Conservation (phyloP, 1,284 basidiomycete genomes). For the Amylostereum areolatum region DNA sequence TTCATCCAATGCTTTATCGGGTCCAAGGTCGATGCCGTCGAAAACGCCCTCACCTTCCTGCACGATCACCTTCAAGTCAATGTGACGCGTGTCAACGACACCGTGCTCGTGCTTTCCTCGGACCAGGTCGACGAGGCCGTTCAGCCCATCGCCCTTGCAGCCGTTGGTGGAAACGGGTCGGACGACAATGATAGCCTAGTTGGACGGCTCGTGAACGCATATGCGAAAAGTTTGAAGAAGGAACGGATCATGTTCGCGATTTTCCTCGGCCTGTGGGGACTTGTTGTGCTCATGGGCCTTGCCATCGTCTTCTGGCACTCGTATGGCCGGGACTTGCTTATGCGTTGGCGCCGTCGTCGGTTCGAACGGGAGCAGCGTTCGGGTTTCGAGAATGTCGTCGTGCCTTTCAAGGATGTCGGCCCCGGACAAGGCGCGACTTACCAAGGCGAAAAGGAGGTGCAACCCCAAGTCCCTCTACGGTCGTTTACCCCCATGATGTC, state of each 20-base stretch:
- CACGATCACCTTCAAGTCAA: constrained; percentile 81
- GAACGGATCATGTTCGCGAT: constrained; percentile 80
- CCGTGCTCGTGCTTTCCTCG: constrained; percentile 72
- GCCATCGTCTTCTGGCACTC: constrained; percentile 63
- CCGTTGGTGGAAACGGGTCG: constrained; percentile 56
- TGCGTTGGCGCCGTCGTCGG: constrained; percentile 40
- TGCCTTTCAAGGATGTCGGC: constrained; percentile 31
- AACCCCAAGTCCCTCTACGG: constrained; percentile 24
- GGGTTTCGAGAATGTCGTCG: constrained; percentile 36
- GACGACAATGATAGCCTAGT: constrained; percentile 60
- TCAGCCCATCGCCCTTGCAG: constrained; percentile 73
- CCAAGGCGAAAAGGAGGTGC: constrained; percentile 20
- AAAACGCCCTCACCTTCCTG: constrained; percentile 87
- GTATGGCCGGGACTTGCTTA: constrained; percentile 41
- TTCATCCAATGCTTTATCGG: constrained; percentile 90
- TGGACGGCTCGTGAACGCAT: constrained; percentile 67
- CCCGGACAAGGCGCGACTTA: too few relatives aligned
- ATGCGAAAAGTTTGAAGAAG: constrained; percentile 67
- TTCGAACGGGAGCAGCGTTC: constrained; percentile 48
- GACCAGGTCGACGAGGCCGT: constrained; percentile 69
- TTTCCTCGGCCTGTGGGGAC: constrained; percentile 74
- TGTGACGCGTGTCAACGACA: constrained; percentile 69
- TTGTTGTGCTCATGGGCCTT: constrained; percentile 73
- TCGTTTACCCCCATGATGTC: constrained; percentile 41
- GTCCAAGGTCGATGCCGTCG: constrained; percentile 81